Base-by-base conservation (phyloP, 2,329 filamentous ascomycete species). In the Trichoderma harzianum region DNA sequence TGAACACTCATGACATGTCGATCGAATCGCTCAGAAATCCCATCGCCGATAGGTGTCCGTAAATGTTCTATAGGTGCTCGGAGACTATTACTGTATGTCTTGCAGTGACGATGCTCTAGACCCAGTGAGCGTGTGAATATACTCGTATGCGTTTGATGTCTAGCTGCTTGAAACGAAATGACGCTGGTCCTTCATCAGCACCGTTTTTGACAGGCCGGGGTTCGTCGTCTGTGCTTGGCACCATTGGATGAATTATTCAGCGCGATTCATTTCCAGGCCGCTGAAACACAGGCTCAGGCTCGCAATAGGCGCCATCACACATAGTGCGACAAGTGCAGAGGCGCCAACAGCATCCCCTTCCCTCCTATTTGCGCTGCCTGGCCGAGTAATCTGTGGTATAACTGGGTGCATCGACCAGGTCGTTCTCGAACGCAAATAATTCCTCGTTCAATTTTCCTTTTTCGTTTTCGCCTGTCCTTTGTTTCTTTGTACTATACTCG, bases 241-340 rank as follows among this genome's bases (percentile, higher is more conserved):
- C 39, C 26, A 53, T 43, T 26, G 47, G 47, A 39, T 24, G 57
- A 26, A 67, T 60, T 60, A 68, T 69, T 47, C 65, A 58, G 65
- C 65, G 47, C 62, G 43, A 34, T 65, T 53, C 62, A 65, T 51
- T 65, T 43, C 12, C 53, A 28, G 26, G 55, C 7, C 36, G 55
- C 55, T 69, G 65, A 69, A 69, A 69, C 65, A 69, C 26, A 39
- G 26, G 65, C 26, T 24, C 64, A 58, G 28, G 24, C 55, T 32
- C 36, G 55, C 53, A 24, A 68, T 60, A 58, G 65, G 65, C 53
- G 65, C 39, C 57, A n/a, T 69, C 39, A 53, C 34, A 61, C 67
- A 53, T 69, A 53, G 67, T 69, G 67, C 67, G 67, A 69, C 67
- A 69, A 11, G 12, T 62, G 67, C 39, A 61, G 24, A 51, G 51